Base-by-base conservation (phyloP, 129 eudicot species). In the Calendula officinalis region DNA sequence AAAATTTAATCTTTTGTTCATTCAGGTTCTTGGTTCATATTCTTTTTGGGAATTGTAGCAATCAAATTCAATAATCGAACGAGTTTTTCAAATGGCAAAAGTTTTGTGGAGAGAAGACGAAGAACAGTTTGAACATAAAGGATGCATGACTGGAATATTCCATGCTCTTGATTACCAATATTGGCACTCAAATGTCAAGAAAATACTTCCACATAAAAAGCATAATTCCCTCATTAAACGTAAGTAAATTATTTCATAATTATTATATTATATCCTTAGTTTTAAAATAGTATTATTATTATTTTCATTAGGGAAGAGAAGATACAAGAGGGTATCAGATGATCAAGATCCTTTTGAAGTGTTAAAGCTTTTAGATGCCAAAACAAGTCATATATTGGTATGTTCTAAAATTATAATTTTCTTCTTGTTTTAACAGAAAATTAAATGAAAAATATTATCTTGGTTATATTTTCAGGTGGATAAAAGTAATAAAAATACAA, bases 101-200 rank as follows among this genome's bases (percentile, higher is more conserved):
- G 63, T 77, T 64, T 58, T 80, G 44, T 61, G 73, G 77, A 56
- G 12, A 8, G 78, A 73, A 68, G 67, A 75, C 59, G 73, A 71
- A 52, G 86, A 81, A 8, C 56, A 64, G 46, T 47, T 61, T 27
- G 78, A 78, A 16, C 56, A 51, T 13, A 67, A 69, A 8, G 85
- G 97, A 14, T 91, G 97, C 60, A 60, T 84, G 37, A 75, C 82
- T 78, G 85, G 85, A 1, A 39, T 91, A 22, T 64, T 91, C 51
- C 89, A 81, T 65, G 74, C 65, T 17, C 71, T 90, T 56, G 81
- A 82, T 75, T 77, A 90, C 66, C 88, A 86, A 62, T 79, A 67
- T 0, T 84, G 94, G 95, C 85, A 78, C 44, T 67, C 66, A 33
- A 76, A 69, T 81, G 76, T 81, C 22, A 86, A 67, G 52, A 86